Base-by-base conservation (phyloP, 148 eudicot species). In the Gaultheria prostrata region DNA sequence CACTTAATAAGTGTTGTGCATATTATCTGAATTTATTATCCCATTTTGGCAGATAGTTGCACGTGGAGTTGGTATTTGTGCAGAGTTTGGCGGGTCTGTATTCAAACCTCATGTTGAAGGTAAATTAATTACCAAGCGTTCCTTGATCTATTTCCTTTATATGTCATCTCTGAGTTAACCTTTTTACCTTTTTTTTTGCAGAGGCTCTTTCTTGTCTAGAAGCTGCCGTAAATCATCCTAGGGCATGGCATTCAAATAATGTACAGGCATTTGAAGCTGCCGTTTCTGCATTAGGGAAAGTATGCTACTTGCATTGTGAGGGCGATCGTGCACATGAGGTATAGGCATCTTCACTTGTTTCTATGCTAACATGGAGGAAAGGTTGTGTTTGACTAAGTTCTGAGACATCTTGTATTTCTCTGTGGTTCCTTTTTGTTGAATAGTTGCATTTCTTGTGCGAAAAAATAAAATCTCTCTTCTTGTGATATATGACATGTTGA, bases 21-120 rank as follows among this genome's bases (percentile, higher is more conserved):
- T 24, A 28, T 49, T 17, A 30, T 51, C 24, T 61, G 82, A 67
- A 63, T 24, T 26, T 57, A 53, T 74, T 12, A 14, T 39, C 79
- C 75, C 71, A 50, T 20, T 79, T 75, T 51, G 78, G 49, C 88
- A 89, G 91, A 89, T 87, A 20, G 90, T 88, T 73, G 91, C 86
- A 73, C 86, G 88, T 86, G 91, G 91, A 84, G 86, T 89, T 80
- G 90, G 91, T 83, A 88, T 89, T 70, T 89, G 89, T 84, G 89
- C 91, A 0, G 90, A 89, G 84, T 81, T 84, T 33, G 91, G 91
- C 33, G 89, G 91, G 80, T 77, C 91, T 71, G 88, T 84, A 49
- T 87, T 89, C 79, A 89, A 86, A 75, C 88, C 87, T 87, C 89
- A 84, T 82, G 91, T 87, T 39, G 89, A 85, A 86, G 91, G 91